phyloP scores from a whole-genome alignment of 2,329 filamentous ascomycete species.

The Bipolaris oryzae region DNA sequence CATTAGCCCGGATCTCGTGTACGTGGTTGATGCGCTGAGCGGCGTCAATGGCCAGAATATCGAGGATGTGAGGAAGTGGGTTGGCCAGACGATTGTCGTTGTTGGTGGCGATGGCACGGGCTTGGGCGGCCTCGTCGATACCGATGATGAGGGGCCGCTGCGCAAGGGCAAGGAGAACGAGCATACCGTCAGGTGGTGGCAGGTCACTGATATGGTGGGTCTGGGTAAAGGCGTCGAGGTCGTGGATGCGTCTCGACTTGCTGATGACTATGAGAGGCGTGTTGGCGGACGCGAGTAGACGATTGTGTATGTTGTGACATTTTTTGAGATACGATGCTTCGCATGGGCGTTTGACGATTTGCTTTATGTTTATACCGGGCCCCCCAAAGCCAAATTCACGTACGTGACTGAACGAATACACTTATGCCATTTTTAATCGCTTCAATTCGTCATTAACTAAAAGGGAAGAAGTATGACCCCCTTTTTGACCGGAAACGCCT shows the following conservation, averaged over 20 bases:
- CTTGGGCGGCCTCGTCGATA: conserved; percentile 60
- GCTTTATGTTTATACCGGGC: conserved; percentile 8
- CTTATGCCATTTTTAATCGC: neutral
- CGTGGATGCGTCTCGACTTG: conserved; percentile 79
- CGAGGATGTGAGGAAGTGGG: conserved; percentile 67
- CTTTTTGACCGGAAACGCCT: neutral
- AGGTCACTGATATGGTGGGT: conserved; percentile 79
- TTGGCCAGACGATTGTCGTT: conserved; percentile 66
- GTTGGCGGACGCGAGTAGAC: conserved; percentile 65
- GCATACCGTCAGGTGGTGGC: conserved; percentile 68
- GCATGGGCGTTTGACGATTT: conserved; percentile 6
- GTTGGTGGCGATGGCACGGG: conserved; percentile 57
- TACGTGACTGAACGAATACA: conserved; percentile 14
- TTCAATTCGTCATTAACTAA: neutral
- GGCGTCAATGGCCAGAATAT: conserved; percentile 77
- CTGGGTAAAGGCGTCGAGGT: conserved; percentile 86
- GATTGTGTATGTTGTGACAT: too few species aligned
- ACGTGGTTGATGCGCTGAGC: conserved; percentile 83
- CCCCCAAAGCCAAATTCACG: neutral
- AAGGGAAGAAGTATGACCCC: neutral
- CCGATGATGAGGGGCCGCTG: conserved; percentile 62
- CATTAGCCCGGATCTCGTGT: conserved; percentile 82
- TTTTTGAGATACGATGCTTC: neutral
- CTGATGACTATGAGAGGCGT: conserved; percentile 85
- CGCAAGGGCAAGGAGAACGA: conserved; percentile 37